Evolutionary conservation across 177 flowering plant species (phyloP), one percentile per base, ranked within the genome.

Genomic region (Vitis hybrid): DNA sequence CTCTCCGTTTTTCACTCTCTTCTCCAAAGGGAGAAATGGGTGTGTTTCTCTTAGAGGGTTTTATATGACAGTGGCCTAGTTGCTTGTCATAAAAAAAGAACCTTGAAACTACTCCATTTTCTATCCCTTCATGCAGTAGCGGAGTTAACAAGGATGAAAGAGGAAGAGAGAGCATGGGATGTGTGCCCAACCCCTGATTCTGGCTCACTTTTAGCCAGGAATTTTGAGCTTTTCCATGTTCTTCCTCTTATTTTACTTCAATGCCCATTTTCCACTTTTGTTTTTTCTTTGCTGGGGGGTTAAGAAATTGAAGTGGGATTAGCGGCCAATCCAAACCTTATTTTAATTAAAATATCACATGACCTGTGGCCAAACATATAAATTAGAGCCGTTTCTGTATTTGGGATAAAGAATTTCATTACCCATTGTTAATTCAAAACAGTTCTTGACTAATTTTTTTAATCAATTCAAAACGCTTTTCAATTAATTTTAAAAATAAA

Each of bases 131-230:
- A 39, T 39, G 48, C 48, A 39, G 61, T 55, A 65, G 73, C 68
- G 75, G 74, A 59, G 77, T 50, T 63, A 29, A 71, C 57, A 59
- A 77, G 70, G 79, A 18, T 56, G 51, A 63, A 29, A 67, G 68
- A 62, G 74, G 77, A 73, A 72, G 80, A 77, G 68, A 71, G 48
- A 75, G 59, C 76, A 74, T 73, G 80, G 74, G 64, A 70, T 59
- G 22, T 11, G 22, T 11, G 65, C 56, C 39, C 66, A 48, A 34
- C 50, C 67, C 31, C 70, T 65, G 78, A 76, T 78, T 82, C 77
- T 80, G 76, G 74, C 7, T 39, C 59, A 77, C 58, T 39, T 48
- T 55, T 60, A 16, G 7, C 60, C 56, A 34, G 61, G 31, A 9
- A 11, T 61, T 22, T 63, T 63, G 5, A n/a, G 57, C 45, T 12